Base-by-base conservation (phyloP, 768 basidiomycete species). In the Hydnomerulius pinastri region DNA sequence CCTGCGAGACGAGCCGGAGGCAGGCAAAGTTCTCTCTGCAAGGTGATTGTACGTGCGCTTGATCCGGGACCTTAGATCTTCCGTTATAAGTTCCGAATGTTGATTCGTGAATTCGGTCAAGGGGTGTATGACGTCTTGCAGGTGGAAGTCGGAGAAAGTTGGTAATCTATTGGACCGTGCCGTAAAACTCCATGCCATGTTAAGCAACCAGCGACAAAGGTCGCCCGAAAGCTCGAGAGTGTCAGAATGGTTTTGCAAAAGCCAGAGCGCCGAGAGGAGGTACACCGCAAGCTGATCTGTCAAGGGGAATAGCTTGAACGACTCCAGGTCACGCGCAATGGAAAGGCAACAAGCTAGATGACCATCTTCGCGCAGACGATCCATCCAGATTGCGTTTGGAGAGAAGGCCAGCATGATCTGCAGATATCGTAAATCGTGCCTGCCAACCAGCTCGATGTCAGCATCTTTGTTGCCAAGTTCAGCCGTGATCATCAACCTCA, bases 231-330 rank as follows among this genome's bases (percentile, higher is more conserved):
- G 17, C 27, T 43, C 41, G 17, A 5, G 27, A 28, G 18, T 43
- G 11, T 29, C 28, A 18, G 28, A 21, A 29, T 43, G 41, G 6
- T 25, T 9, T 11, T 28, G 50, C 28, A 43, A 43, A 17, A 32
- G 44, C 30, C 43, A 43, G 8, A 46, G 35, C 28, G 38, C 37
- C 17, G 36, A 27, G n/a, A 51, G 36, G 29, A 47, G 36, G 36
- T 51, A 51, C 17, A 47, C 43, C 13, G 44, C 50, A 15, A 51
- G 44, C 36, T 51, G 50, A 29, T 48, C 50, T 35, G 35, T 51
- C 15, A 51, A 20, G 6, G 49, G 49, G 20, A 46, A 38, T 6
- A 52, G 18, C 23, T 49, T 39, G 17, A 49, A 36, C 13, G 46
- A 40, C 12, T 33, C 46, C 25, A 52, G 20, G 11, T 32, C 45